Evolutionary conservation across 495 filamentous ascomycete species (phyloP).

Genomic region (Trichocladium antarcticum): DNA sequence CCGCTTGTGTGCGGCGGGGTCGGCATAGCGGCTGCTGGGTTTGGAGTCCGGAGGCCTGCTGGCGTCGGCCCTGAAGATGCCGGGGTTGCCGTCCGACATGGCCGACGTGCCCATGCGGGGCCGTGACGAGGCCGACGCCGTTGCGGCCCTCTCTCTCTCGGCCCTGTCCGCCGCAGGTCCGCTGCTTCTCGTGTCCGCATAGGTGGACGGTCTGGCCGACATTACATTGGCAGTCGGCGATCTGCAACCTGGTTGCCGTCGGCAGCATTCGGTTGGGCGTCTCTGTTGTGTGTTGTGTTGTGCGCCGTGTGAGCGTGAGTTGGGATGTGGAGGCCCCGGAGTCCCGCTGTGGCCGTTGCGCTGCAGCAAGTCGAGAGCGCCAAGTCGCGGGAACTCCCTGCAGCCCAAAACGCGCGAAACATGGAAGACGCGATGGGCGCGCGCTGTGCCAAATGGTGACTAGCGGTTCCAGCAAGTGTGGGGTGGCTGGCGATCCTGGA

Average conservation of each 20-base stretch:
- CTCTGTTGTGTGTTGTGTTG: background rate
- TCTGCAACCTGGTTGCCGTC: background rate
- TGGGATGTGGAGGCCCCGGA: background rate
- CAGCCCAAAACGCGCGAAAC: slow-evolving; percentile 10
- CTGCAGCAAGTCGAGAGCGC: background rate
- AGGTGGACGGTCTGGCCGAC: slow-evolving; percentile 25
- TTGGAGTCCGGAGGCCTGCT: slow-evolving; percentile 15
- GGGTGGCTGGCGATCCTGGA: slow-evolving; percentile 4
- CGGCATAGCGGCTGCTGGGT: slow-evolving; percentile 8
- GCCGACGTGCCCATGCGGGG: slow-evolving; percentile 28
- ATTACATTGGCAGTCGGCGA: slow-evolving; percentile 23
- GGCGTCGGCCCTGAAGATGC: slow-evolving; percentile 21
- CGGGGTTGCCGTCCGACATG: background rate
- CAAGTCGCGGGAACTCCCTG: slow-evolving; percentile 11
- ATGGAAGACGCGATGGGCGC: background rate
- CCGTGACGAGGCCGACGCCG: slow-evolving; percentile 23
- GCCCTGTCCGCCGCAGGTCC: slow-evolving; percentile 14
- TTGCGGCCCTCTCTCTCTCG: background rate
- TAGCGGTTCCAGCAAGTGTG: background rate
- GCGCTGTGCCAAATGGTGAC: background rate
- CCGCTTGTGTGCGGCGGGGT: slow-evolving; percentile 29
- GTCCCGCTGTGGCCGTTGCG: background rate
- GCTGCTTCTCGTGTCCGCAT: slow-evolving; percentile 31
- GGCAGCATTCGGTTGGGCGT: slow-evolving; percentile 8
- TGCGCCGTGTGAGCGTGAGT: background rate